Percentiles rank a stretch among this genome's conserved stretches.
Evolutionary conservation across 768 basidiomycete species (phyloP).

Genomic region (Suillus cothurnatus): DNA sequence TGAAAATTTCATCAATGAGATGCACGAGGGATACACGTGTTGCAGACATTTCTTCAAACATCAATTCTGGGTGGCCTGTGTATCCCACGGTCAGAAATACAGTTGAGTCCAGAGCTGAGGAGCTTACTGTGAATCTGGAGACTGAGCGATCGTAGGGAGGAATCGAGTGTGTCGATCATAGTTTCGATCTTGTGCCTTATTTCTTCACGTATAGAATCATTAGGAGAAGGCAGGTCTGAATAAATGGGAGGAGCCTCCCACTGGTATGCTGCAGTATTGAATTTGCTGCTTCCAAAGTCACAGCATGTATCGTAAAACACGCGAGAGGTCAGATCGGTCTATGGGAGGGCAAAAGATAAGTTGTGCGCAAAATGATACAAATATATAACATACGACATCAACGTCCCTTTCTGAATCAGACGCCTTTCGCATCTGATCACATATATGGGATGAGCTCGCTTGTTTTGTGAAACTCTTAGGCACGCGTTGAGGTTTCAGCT

Average conservation of each 20-base stretch:
- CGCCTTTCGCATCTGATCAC: not conserved
- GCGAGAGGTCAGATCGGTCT: conserved; percentile 20
- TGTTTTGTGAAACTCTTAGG: conserved; percentile 1
- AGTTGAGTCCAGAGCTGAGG: conserved; percentile 2
- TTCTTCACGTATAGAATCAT: conserved; percentile 26
- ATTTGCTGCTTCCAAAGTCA: conserved; percentile 41
- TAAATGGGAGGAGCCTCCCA: conserved; percentile 47
- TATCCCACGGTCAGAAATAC: conserved; percentile 11
- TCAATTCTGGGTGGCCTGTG: conserved; percentile 66
- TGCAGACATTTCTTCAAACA: conserved; percentile 64
- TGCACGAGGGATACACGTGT: conserved; percentile 6
- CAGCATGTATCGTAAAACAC: conserved; percentile 44
- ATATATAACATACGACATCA: not conserved
- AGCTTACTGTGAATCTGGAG: conserved; percentile 69
- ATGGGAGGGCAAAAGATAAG: not conserved
- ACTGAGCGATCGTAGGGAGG: conserved; percentile 63
- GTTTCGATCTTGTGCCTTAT: conserved; percentile 56
- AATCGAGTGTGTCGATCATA: conserved; percentile 51
- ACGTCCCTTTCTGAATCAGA: not conserved
- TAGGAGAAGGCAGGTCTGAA: conserved; percentile 21
- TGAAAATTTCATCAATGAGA: conserved; percentile 12
- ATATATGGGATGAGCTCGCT: not conserved
- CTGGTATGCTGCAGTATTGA: conserved; percentile 30
- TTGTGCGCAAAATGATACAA: not conserved
- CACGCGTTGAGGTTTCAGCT: conserved; percentile 4